Base-by-base conservation (phyloP, 2,329 filamentous ascomycete genomes). In the Arthroderma sp. region DNA sequence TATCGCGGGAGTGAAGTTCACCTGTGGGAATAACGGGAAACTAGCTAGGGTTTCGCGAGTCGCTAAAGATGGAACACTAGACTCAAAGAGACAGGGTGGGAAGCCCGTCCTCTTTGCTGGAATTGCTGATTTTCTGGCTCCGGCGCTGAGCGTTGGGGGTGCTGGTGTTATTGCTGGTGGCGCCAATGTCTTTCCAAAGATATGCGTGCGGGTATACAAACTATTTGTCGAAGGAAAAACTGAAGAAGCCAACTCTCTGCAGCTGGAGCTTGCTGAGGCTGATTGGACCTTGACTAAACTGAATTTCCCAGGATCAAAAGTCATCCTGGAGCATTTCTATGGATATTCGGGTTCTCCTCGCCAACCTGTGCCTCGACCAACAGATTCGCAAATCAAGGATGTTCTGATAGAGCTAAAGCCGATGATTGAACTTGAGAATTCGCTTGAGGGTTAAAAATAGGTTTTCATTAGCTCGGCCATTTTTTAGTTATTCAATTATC, bases 351-450 rank as follows among this genome's bases (percentile, higher is more conserved):
- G 73, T 1, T 69, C 66, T 54, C 73, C 75, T 15, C 65, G 78
- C 47, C 72, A 68, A 58, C 77, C 77, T 22, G 62, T 73, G 42
- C 47, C 47, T 9, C 40, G 45, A 22, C 39, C 42, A 15, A 45
- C 43, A 62, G 85, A 94, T 61, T 83, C 94, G 52, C 86, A 94
- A 54, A 96, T 96, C 88, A 89, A 96, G 61, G 84, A 86, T 2
- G 94, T 94, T 58, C 87, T 87, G 0, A 86, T 96, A 38, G 91
- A 98, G 66, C 75, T 96, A 54, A 96, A 98, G 43, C 47, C 51
- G 49, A 22, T 48, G 36, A 43, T 53, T 11, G 45, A 44, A 4
- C 34, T 53, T 36, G 51, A 53, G 40, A 50, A 15, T 32, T 34
- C 32, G 32, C 11, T 22, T 22, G 15, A 22, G 15, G 15, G 15